Conservation (phyloP, 805 yeast genomes). For the Dipodascus geniculatus region DNA sequence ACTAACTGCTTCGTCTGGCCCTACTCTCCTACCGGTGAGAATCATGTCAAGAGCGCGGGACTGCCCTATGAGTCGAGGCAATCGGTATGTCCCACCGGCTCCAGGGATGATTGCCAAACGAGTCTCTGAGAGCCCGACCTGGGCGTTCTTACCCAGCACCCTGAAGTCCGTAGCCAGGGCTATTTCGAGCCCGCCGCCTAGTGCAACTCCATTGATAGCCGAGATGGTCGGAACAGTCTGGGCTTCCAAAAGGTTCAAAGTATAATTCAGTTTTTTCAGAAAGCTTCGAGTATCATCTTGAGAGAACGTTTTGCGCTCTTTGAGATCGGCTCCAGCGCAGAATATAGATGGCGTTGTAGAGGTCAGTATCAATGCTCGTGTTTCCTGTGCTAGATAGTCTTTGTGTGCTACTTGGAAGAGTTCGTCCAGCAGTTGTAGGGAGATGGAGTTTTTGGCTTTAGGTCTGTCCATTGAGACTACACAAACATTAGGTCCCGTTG, state of each 20-base stretch:
- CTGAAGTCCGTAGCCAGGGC: slow-evolving; percentile 32
- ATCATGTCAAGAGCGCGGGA: slow-evolving; percentile 30
- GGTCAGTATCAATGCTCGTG: slow-evolving; percentile 18
- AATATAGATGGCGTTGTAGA: slow-evolving; percentile 18
- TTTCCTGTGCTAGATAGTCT: slow-evolving; percentile 10
- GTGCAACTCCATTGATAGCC: slow-evolving; percentile 32
- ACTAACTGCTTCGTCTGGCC: slow-evolving; percentile 27
- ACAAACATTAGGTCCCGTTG: not conserved
- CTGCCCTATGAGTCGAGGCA: slow-evolving; percentile 30
- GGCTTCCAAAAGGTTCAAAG: slow-evolving; percentile 22
- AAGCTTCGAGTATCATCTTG: slow-evolving; percentile 20
- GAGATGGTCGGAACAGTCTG: slow-evolving; percentile 31
- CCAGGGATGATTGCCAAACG: slow-evolving; percentile 37
- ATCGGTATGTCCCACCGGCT: slow-evolving; percentile 36
- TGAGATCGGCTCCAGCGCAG: slow-evolving; percentile 33
- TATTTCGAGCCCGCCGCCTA: slow-evolving; percentile 36
- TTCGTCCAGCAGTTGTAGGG: slow-evolving; percentile 20
- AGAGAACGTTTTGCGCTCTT: slow-evolving; percentile 26
- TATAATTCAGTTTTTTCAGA: slow-evolving; percentile 20
- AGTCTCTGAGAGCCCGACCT: slow-evolving; percentile 34
- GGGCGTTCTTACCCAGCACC: slow-evolving; percentile 25
- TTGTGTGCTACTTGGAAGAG: slow-evolving; percentile 14
- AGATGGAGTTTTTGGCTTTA: slow-evolving; percentile 23
- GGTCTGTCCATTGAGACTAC: slow-evolving; percentile 22
- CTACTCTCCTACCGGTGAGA: slow-evolving; percentile 29